Percentiles rank a stretch among this genome's conserved stretches.
Evolutionary conservation across 768 basidiomycete genomes (phyloP).

Genomic region (Suillus americanus): DNA sequence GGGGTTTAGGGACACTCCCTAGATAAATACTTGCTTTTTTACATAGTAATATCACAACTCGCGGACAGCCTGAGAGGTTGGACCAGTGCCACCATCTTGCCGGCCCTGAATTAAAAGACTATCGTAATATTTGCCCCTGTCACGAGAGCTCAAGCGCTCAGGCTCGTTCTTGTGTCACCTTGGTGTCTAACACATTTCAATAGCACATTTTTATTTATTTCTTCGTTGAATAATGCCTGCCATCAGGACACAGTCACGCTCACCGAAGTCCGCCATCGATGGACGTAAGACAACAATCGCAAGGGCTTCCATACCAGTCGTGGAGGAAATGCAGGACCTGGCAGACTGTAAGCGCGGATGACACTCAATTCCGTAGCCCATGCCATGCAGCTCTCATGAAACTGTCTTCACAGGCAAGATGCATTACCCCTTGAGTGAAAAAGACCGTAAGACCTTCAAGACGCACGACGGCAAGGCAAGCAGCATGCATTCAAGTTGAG

Average conservation of each 20-base stretch:
- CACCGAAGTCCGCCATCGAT: background rate
- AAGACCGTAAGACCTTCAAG: conserved; percentile 22
- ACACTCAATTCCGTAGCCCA: background rate
- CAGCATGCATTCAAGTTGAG: background rate
- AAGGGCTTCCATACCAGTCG: background rate
- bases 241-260: background rate
- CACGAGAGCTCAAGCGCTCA: background rate
- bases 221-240: background rate
- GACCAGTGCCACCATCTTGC: background rate
- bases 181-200: background rate
- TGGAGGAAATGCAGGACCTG: conserved; percentile 4
- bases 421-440: conserved; percentile 14
- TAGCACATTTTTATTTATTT: background rate
- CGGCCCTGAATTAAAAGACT: background rate
- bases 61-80: background rate
- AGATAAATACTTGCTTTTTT: background rate
- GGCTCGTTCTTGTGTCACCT: no score
- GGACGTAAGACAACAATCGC: background rate
- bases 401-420: conserved; percentile 8
- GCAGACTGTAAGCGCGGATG: conserved; percentile 4
- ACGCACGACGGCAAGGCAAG: conserved; percentile 30
- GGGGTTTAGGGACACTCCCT: background rate
- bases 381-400: background rate
- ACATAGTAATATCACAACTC: background rate
- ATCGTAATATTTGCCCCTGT: background rate